Evolutionary conservation across 2,329 filamentous ascomycete species (phyloP).

Genomic region (Aaosphaeria pasadenensis): DNA sequence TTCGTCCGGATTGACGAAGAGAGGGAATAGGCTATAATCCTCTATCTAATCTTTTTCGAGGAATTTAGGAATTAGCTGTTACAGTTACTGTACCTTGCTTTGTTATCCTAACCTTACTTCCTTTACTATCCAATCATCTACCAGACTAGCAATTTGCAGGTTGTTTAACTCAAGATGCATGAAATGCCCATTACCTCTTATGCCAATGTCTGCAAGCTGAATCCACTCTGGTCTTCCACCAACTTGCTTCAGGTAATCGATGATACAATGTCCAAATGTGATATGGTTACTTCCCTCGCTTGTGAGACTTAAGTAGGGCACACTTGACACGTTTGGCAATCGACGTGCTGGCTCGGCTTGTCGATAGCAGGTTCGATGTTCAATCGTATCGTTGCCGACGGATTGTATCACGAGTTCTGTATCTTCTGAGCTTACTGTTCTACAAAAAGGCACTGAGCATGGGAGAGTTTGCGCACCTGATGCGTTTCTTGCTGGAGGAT

Average conservation of each 20-base stretch:
- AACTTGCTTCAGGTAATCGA: constrained; percentile 49
- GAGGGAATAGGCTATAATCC: too few relatives aligned
- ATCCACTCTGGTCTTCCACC: constrained; percentile 21
- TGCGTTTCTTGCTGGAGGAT: not conserved
- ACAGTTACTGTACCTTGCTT: too few relatives aligned
- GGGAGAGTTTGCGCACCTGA: not conserved
- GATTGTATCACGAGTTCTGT: constrained; percentile 7
- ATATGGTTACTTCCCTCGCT: constrained; percentile 54
- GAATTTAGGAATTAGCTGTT: too few relatives aligned
- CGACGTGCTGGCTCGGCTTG: constrained; percentile 34
- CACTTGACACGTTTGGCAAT: constrained; percentile 51
- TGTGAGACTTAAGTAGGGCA: constrained; percentile 50
- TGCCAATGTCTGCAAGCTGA: constrained; percentile 55
- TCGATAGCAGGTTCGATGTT: constrained; percentile 15
- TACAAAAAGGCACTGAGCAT: not conserved
- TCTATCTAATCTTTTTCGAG: too few relatives aligned
- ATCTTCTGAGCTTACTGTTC: not conserved
- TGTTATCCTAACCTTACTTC: not conserved
- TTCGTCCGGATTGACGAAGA: too few relatives aligned
- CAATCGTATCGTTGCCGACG: constrained; percentile 13
- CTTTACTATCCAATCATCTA: constrained; percentile 31
- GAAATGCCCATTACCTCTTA: constrained; percentile 54
- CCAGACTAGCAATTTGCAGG: constrained; percentile 19
- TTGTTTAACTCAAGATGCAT: constrained; percentile 35
- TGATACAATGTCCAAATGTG: constrained; percentile 55